Evolutionary conservation across 768 basidiomycete species (phyloP).

Genomic region (Jaapia argillacea): DNA sequence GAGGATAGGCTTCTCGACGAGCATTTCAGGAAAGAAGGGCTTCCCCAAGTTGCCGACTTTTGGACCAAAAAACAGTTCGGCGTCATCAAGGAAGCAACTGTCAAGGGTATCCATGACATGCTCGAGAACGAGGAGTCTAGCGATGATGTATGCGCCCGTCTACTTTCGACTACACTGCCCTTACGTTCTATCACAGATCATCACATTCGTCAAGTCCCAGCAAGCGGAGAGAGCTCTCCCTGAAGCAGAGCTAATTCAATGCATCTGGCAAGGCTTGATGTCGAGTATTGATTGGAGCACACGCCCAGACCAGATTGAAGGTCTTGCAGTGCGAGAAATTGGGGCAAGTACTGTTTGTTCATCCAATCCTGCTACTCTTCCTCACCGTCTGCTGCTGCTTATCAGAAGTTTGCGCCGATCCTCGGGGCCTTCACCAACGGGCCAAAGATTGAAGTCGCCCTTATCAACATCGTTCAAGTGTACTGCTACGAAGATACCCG

Average conservation of each 20-base stretch:
- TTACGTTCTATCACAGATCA: slow-evolving; percentile 42
- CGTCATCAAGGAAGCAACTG: slow-evolving; percentile 69
- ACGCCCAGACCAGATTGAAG: slow-evolving; percentile 87
- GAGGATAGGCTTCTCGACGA: slow-evolving; percentile 67
- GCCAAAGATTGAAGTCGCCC: slow-evolving; percentile 84
- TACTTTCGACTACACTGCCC: not conserved
- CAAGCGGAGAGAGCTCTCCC: slow-evolving; percentile 78
- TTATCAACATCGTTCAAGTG: slow-evolving; percentile 92
- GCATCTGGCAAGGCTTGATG: slow-evolving; percentile 92
- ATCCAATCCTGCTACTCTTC: not conserved
- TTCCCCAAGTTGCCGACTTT: slow-evolving; percentile 84
- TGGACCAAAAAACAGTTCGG: slow-evolving; percentile 86
- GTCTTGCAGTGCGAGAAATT: slow-evolving; percentile 80
- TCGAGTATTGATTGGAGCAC: slow-evolving; percentile 81
- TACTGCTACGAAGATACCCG: slow-evolving; percentile 97
- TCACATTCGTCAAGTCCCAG: slow-evolving; percentile 57
- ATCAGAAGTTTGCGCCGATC: slow-evolving; percentile 72
- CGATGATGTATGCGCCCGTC: slow-evolving; percentile 44
- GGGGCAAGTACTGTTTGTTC: slow-evolving; percentile 41
- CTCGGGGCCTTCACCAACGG: slow-evolving; percentile 86
- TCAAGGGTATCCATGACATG: slow-evolving; percentile 58
- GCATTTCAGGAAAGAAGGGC: slow-evolving; percentile 74
- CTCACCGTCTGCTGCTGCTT: not conserved
- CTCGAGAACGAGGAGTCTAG: slow-evolving; percentile 58
- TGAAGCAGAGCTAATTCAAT: slow-evolving; percentile 74